phyloP scores from a whole-genome alignment of 163 green algal species.

The Scenedesmus sp. region DNA sequence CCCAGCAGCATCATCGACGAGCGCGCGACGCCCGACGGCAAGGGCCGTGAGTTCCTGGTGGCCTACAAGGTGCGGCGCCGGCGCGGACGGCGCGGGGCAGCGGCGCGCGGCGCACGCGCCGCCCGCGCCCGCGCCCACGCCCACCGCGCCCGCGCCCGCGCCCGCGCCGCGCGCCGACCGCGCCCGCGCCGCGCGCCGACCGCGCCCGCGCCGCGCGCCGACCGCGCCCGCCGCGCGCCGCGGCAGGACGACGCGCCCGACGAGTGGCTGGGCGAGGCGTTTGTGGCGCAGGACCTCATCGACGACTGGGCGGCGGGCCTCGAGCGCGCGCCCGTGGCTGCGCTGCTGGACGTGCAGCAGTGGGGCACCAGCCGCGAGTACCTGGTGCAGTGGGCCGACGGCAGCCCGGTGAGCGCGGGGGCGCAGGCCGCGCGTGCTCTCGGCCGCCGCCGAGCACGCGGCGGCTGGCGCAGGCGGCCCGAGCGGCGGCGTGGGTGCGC shows the following conservation, averaged over 20 bases:
- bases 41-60: slow-evolving; percentile 56
- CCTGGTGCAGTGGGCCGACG: slow-evolving; percentile 68
- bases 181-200: too few species aligned
- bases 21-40: not conserved
- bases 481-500: too few species aligned
- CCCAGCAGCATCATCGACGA: slow-evolving; percentile 39
- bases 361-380: slow-evolving; percentile 72
- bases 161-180: too few species aligned
- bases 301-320: slow-evolving; percentile 73
- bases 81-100: too few species aligned
- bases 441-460: not conserved
- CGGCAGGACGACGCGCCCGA: slow-evolving; percentile 59
- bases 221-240: too few species aligned
- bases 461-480: not conserved
- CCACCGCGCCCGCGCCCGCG: too few species aligned
- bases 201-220: too few species aligned
- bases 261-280: slow-evolving; percentile 56
- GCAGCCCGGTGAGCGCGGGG: slow-evolving; percentile 48
- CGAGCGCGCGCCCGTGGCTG: slow-evolving; percentile 63
- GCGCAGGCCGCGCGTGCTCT: not conserved
- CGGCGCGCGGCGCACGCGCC: too few species aligned
- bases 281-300: slow-evolving; percentile 64
- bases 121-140: too few species aligned
- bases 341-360: slow-evolving; percentile 57
- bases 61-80: slow-evolving; percentile 43